Evolutionary conservation across 371 early-diverging fungal genomes (phyloP), one percentile per base, ranked within the genome.

Genomic region (Mucor indicus): DNA sequence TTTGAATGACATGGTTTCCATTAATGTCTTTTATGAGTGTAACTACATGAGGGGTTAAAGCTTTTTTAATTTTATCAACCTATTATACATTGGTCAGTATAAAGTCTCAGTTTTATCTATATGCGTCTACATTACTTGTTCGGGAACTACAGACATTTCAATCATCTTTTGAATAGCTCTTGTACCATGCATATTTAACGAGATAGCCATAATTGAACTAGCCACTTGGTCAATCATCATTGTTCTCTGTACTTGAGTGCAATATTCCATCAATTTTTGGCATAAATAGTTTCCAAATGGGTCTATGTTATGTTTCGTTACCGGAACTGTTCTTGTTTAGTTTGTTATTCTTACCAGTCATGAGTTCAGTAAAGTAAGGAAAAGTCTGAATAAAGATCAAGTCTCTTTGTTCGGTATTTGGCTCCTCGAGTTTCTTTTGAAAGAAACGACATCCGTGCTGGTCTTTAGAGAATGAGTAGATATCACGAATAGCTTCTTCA

Each of bases 1-100:
- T 98, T 73, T 98, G 98, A 43, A 98, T 87, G 32, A 98, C 98
- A 64, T 98, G 99, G 70, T 98, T 98, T 54, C 98, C 98, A 67
- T 98, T 98, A 42, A 96, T 81, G 64, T 96, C 97, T 57, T 93
- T 90, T 53, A 97, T 92, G 35, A 98, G 60, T 8, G 83, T 73
- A 9, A 95, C 90, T 2, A 95, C 89, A 54, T 86, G 83, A 6
- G 79, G 79, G 39, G 81, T 77, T 32, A 98, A 66, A 12, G 95
- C 91, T 13, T 63, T 62, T 8, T 85, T 81, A 5, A 90, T 75
- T 19, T 85, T 72, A 8, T 79, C 69, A 50, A 92, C 89, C 75
- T n/a, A n/a, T n/a, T n/a, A n/a, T n/a, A n/a, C n/a, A n/a, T n/a
- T n/a, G n/a, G n/a, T n/a, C n/a, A n/a, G n/a, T n/a, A n/a, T n/a